Conservation (phyloP, 1,284 basidiomycete species). For the Cutaneotrichosporon sp. region DNA sequence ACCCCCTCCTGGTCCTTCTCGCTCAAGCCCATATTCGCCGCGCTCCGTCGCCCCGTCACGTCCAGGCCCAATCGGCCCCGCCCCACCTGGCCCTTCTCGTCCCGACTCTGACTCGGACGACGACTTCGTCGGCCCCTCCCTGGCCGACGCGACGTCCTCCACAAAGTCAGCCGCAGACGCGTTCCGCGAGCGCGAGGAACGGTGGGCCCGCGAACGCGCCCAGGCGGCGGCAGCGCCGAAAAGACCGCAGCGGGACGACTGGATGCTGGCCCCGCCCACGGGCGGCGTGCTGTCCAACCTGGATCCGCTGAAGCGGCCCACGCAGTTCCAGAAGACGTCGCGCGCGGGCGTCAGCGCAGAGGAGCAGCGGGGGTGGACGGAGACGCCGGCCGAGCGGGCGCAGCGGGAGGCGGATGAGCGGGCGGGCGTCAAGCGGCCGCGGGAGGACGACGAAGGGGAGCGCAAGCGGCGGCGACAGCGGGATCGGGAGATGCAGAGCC, state of each 20-base stretch:
- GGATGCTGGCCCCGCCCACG: constrained; percentile 87
- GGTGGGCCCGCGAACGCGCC: constrained; percentile 49
- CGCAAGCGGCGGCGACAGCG: constrained; percentile 57
- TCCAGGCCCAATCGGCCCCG: not conserved
- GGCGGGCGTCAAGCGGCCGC: constrained; percentile 67
- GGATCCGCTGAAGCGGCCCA: constrained; percentile 66
- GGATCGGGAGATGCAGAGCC: constrained; percentile 63
- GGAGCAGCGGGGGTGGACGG: constrained; percentile 72
- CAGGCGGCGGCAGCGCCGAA: constrained; percentile 55
- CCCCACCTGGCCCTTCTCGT: constrained; percentile 2
- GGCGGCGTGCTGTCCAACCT: constrained; percentile 51
- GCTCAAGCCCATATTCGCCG: not conserved
- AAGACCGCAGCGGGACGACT: constrained; percentile 61
- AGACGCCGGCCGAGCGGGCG: constrained; percentile 81
- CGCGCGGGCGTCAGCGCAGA: constrained; percentile 49
- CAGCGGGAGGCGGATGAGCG: constrained; percentile 80
- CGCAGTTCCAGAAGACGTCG: constrained; percentile 44
- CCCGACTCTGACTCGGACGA: constrained; percentile 25
- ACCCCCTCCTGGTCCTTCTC: not conserved
- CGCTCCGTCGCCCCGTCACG: no score
- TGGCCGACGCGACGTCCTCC: constrained; percentile 2
- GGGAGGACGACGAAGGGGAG: constrained; percentile 60
- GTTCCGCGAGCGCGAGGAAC: constrained; percentile 68
- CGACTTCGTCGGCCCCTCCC: constrained; percentile 30
- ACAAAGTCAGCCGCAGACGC: constrained; percentile 57